Base-by-base conservation (phyloP, 768 basidiomycete species). In the Pisolithus tinctorius region DNA sequence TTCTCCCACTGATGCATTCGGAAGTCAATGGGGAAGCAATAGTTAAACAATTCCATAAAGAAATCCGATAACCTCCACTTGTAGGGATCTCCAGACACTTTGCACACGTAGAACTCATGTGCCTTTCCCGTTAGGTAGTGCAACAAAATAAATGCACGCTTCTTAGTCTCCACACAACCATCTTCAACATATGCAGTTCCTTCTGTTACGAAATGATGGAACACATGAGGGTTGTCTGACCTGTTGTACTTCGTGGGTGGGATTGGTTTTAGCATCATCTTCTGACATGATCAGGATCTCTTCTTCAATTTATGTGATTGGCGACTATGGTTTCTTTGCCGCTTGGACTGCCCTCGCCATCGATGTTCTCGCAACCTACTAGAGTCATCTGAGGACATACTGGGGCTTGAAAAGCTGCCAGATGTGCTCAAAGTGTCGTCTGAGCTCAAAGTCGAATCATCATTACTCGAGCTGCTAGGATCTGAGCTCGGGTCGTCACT, bases 11-110 rank as follows among this genome's bases (percentile, higher is more conserved):
- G 68, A 27, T 68, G 48, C 6, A 59, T 41, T 0, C 56, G 37
- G 40, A 61, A 58, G 31, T 62, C 43, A 0, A 62, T 47, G 0
- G 71, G 71, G 56, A 74, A 74, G 31, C 71, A 71, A 25, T 68
- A 69, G 26, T 71, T 59, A 49, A 69, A 72, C 23, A 74, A 16
- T 30, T 59, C 64, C 3, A 49, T 23, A 47, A 70, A 71, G 50
- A 73, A 72, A 1, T 58, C 23, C 9, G 2, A 20, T 20, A 20
- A 20, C 20, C 20, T 20, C 2, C 20, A 20, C 20, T 20, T 20
- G 20, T 20, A 54, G 30, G 59, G 49, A 6, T 62, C 60, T 1
- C 52, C 46, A 0, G 69, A 55, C 0, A 73, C 67, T 16, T 62
- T 56, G n/a, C 60, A 54, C 1, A 60, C 58, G 42, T 71, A 74